phyloP scores from a whole-genome alignment of 805 yeast species.

The Clavispora asparagi region DNA sequence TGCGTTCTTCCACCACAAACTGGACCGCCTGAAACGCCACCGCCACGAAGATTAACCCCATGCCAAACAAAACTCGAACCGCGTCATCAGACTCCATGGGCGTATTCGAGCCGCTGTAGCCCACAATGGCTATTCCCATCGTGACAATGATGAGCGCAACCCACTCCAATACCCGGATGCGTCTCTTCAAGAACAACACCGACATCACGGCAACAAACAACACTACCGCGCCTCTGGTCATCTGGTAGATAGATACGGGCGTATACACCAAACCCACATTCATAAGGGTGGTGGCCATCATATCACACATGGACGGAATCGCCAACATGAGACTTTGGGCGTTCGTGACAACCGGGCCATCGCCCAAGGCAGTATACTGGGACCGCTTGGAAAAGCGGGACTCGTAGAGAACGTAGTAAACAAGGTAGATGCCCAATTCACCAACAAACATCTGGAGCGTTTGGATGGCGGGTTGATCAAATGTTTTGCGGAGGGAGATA shows the following conservation, averaged over 20 bases:
- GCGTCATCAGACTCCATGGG: constrained; percentile 15
- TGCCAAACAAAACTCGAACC: constrained; percentile 45
- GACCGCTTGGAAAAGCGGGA: constrained; percentile 10
- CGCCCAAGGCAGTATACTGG: constrained; percentile 5
- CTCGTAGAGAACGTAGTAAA: constrained; percentile 27
- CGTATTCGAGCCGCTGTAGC: constrained; percentile 54
- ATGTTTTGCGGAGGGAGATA: constrained; percentile 37
- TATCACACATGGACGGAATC: constrained; percentile 67
- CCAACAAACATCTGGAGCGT: constrained; percentile 80
- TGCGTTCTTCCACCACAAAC: constrained; percentile 72
- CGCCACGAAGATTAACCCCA: constrained; percentile 52
- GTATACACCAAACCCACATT: constrained; percentile 69
- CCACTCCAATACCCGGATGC: constrained; percentile 64
- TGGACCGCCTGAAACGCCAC: constrained; percentile 70
- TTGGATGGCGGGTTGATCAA: constrained; percentile 77
- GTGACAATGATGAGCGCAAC: constrained; percentile 56
- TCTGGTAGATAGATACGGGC: constrained; percentile 78
- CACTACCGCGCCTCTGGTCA: constrained; percentile 78
- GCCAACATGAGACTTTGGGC: constrained; percentile 26
- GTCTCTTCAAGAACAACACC: constrained; percentile 52
- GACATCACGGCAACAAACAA: constrained; percentile 71
- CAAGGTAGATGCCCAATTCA: constrained; percentile 49
- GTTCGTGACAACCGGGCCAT: neutral
- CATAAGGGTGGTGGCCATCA: constrained; percentile 69
- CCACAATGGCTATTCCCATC: constrained; percentile 67